Evolutionary conservation across 129 eudicot species (phyloP).

Genomic region (Erigeron canadensis): DNA sequence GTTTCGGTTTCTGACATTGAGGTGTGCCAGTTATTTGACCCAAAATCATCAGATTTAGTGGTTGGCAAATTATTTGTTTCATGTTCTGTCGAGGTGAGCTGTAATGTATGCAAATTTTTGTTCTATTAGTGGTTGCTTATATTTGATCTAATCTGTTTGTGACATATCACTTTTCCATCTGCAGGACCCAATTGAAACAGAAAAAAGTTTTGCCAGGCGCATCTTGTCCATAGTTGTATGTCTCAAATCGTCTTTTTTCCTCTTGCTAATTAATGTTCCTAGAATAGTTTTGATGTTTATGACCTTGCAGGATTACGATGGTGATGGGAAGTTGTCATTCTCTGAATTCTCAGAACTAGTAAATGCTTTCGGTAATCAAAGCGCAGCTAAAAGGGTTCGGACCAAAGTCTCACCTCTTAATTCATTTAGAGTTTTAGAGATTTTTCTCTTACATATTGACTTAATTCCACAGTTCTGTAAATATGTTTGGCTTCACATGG

Average conservation of each 20-base stretch:
- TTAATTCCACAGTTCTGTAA: background rate
- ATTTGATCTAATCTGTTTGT: conserved; percentile 1
- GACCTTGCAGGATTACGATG: conserved; percentile 70
- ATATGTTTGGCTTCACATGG: background rate
- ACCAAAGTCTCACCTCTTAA: background rate
- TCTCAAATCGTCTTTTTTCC: conserved; percentile 18
- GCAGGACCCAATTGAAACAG: conserved; percentile 89
- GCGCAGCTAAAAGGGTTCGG: conserved; percentile 73
- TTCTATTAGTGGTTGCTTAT: background rate
- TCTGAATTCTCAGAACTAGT: conserved; percentile 71
- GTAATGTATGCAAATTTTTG: conserved; percentile 4
- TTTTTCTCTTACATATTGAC: background rate
- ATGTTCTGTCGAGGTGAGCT: conserved; percentile 72
- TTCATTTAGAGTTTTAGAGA: background rate
- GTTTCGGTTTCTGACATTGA: conserved; percentile 48
- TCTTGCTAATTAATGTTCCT: background rate
- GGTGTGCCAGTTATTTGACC: conserved; percentile 65
- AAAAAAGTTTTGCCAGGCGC: conserved; percentile 69
- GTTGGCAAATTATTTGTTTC: conserved; percentile 71
- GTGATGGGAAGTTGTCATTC: conserved; percentile 70
- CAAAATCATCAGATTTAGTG: conserved; percentile 48
- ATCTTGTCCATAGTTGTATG: conserved; percentile 83
- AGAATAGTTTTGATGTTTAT: conserved; percentile 11
- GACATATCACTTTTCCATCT: conserved; percentile 8
- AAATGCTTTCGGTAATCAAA: conserved; percentile 86